Conservation (phyloP, 495 filamentous ascomycete species). For the Rostrohypoxylon terebratum region DNA sequence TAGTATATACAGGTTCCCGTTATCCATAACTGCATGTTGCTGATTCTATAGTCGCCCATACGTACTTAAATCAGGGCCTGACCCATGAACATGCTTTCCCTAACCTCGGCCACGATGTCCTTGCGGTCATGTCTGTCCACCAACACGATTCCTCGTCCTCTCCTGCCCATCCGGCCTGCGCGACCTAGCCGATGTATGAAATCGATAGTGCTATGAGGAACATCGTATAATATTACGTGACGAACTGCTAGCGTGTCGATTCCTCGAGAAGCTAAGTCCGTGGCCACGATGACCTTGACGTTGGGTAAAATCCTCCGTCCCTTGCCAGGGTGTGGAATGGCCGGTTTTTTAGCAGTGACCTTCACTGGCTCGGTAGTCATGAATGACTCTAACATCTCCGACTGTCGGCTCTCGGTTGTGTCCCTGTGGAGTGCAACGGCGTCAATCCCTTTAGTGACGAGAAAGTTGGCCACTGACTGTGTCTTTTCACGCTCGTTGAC, state of each 20-base stretch:
- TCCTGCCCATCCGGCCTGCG: constrained; percentile 90
- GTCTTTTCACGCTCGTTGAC: constrained; percentile 97
- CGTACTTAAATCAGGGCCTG: constrained; percentile 78
- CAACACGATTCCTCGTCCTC: constrained; percentile 88
- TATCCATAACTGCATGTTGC: constrained; percentile 14
- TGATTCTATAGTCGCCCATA: constrained; percentile 7
- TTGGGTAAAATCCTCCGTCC: constrained; percentile 64
- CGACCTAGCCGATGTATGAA: constrained; percentile 95
- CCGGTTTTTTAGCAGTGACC: constrained; percentile 36
- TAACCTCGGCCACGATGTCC: constrained; percentile 91
- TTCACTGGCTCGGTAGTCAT: constrained; percentile 66
- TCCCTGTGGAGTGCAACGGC: constrained; percentile 86
- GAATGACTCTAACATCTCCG: constrained; percentile 80
- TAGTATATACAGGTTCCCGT: constrained; percentile 15
- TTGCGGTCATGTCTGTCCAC: constrained; percentile 89
- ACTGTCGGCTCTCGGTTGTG: constrained; percentile 75
- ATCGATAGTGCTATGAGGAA: constrained; percentile 94
- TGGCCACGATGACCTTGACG: constrained; percentile 91
- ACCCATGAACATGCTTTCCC: constrained; percentile 93
- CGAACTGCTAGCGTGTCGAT: constrained; percentile 94
- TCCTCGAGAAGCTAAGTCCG: constrained; percentile 90
- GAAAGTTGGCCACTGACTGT: constrained; percentile 80
- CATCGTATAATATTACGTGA: constrained; percentile 92
- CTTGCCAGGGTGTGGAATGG: constrained; percentile 29
- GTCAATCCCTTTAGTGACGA: constrained; percentile 86